Percentiles rank a stretch among this genome's conserved stretches.
Conservation (phyloP, 805 yeast species). For the Suhomyces vadensis region DNA sequence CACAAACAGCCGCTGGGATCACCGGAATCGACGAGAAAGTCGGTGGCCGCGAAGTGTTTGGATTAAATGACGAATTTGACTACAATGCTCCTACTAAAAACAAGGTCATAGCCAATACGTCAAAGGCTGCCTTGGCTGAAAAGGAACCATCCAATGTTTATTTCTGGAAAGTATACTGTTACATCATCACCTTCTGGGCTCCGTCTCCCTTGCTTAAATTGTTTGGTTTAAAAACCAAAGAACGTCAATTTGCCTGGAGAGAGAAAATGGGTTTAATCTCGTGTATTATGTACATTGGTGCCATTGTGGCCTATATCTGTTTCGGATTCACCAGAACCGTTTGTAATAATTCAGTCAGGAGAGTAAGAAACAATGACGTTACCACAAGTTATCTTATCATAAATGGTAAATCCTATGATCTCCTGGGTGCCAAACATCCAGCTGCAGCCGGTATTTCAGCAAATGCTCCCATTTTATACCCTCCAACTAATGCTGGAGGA, state of each 20-base stretch:
- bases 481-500: constrained; percentile 88
- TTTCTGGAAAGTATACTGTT: constrained; percentile 84
- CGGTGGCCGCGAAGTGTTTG: constrained; percentile 53
- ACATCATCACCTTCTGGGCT: constrained; percentile 85
- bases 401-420: constrained; percentile 78
- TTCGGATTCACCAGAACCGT: constrained; percentile 90
- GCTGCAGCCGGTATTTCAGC: constrained; percentile 73
- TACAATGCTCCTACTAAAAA: constrained; percentile 25
- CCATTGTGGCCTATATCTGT: constrained; percentile 79
- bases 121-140: constrained; percentile 15
- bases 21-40: background rate
- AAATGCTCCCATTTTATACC: constrained; percentile 73
- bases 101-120: constrained; percentile 22
- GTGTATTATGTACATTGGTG: constrained; percentile 70
- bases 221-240: constrained; percentile 76
- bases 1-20: background rate
- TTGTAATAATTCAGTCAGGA: constrained; percentile 48
- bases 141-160: constrained; percentile 27
- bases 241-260: constrained; percentile 94
- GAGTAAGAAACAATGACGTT: constrained; percentile 64
- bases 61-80: constrained; percentile 59
- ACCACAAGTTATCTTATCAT: constrained; percentile 63
- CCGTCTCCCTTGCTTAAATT: constrained; percentile 70
- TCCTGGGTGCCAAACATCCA: constrained; percentile 75
- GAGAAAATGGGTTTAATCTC: constrained; percentile 88